Evolutionary conservation across 345 rosid genomes (phyloP).

Genomic region (Hibiscus syriacus): DNA sequence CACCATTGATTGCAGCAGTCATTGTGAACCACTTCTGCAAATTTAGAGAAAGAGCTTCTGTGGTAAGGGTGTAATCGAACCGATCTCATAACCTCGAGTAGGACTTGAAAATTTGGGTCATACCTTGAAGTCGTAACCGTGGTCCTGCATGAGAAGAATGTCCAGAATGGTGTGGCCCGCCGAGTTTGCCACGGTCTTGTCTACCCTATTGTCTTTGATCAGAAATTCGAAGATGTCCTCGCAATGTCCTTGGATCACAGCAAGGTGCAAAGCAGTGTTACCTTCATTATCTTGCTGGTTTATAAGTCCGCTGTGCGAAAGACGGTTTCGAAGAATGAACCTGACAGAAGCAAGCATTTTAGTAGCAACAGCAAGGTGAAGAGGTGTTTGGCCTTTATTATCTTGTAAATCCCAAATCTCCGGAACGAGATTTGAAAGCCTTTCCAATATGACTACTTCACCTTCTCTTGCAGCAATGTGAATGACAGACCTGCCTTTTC

Average conservation of each 20-base stretch:
- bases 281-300: constrained; percentile 17
- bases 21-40: background rate
- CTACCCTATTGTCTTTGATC: constrained; percentile 16
- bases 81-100: background rate
- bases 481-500: constrained; percentile 19
- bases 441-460: constrained; percentile 2
- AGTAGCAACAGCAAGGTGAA: constrained; percentile 22
- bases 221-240: background rate
- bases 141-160: constrained; percentile 7
- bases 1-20: background rate
- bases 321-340: background rate
- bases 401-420: too few relatives aligned
- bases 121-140: background rate
- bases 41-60: background rate
- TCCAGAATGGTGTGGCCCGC: constrained; percentile 12
- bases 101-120: background rate
- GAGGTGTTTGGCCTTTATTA: constrained; percentile 17
- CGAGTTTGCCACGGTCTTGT: constrained; percentile 16
- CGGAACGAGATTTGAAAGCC: too few relatives aligned
- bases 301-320: constrained; percentile 12
- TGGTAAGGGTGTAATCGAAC: background rate
- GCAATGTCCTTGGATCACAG: constrained; percentile 5
- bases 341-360: background rate
- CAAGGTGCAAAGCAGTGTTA: constrained; percentile 23
- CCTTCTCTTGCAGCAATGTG: constrained; percentile 24